Evolutionary conservation across 257 asterid species (phyloP), one percentile per base, ranked within the genome.

Genomic region (Solanum bukasovii): DNA sequence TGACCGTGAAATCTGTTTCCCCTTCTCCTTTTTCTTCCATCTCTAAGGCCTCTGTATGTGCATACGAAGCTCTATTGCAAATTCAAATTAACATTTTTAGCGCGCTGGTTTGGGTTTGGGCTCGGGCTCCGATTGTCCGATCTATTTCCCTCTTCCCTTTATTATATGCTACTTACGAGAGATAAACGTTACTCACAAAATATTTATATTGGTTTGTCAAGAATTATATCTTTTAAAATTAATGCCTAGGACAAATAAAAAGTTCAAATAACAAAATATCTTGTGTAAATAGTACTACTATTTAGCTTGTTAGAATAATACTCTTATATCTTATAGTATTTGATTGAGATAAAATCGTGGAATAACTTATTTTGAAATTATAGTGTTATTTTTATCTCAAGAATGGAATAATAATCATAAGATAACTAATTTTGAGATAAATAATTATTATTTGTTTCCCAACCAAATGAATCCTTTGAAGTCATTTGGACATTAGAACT

Each of bases 1-100:
- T 89, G 83, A 87, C 89, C 4, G 90, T 89, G 89, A 88, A 89
- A 87, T 93, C 95, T 89, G 87, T 84, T 87, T 94, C 96, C 56
- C 94, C 93, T 79, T 92, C 94, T 77, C 73, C 92, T 88, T 92
- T 91, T 87, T 92, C 93, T 90, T 92, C 95, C 42, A 89, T 74
- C 31, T 27, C 46, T 73, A 5, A 72, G n/a, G 37, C 13, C 44
- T 70, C 77, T 70, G n/a, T 13, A 29, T 70, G 75, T 16, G 78
- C 46, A 73, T 34, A 8, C 8, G 46, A 73, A 73, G 46, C 82
- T 73, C 82, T 35, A 74, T 23, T 74, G 83, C 31, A 37, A 74
- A 37, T 74, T 74, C 82, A 74, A 74, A 74, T 35, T 9, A 21
- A 5, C 14, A 72, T 72, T 72, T n/a, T 94, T 89, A 91, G 23